Evolutionary conservation across 495 filamentous ascomycete genomes (phyloP).

Genomic region (Pyrenula massariospora): DNA sequence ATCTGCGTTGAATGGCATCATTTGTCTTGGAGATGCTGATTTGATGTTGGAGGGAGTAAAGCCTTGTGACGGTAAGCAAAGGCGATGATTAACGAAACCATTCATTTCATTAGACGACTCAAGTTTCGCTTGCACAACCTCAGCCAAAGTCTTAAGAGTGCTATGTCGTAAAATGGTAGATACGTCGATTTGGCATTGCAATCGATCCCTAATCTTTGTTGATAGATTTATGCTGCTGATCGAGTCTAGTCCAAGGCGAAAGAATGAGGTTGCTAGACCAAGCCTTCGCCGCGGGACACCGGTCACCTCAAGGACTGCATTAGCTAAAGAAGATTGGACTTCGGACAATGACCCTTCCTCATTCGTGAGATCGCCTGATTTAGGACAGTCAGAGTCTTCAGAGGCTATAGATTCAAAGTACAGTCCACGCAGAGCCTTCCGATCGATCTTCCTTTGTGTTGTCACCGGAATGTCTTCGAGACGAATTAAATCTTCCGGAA

Average conservation of each 20-base stretch:
- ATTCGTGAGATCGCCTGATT: constrained; percentile 1
- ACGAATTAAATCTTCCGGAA: constrained; percentile 57
- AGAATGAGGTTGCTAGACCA: constrained; percentile 36
- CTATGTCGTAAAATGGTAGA: constrained; percentile 52
- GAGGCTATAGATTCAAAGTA: constrained; percentile 15
- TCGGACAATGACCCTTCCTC: constrained; percentile 21
- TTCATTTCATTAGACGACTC: background rate
- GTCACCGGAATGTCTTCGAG: constrained; percentile 53
- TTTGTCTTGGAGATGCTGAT: background rate
- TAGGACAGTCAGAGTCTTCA: constrained; percentile 16
- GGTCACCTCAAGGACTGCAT: constrained; percentile 36
- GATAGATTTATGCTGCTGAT: constrained; percentile 65
- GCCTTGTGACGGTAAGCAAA: background rate
- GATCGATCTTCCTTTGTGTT: constrained; percentile 51
- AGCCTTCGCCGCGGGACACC: constrained; percentile 30
- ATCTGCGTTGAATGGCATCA: constrained; percentile 17
- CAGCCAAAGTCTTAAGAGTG: constrained; percentile 40
- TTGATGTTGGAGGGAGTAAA: background rate
- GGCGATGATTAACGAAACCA: background rate
- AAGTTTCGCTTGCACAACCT: constrained; percentile 10
- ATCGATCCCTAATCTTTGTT: constrained; percentile 28
- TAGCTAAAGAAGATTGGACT: constrained; percentile 31
- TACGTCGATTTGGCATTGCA: constrained; percentile 37
- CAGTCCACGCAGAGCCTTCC: constrained; percentile 21
- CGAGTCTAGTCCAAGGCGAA: constrained; percentile 65